Evolutionary conservation across 2,329 filamentous ascomycete species (phyloP), one percentile per base, ranked within the genome.

Genomic region (Penicillium olsonii): DNA sequence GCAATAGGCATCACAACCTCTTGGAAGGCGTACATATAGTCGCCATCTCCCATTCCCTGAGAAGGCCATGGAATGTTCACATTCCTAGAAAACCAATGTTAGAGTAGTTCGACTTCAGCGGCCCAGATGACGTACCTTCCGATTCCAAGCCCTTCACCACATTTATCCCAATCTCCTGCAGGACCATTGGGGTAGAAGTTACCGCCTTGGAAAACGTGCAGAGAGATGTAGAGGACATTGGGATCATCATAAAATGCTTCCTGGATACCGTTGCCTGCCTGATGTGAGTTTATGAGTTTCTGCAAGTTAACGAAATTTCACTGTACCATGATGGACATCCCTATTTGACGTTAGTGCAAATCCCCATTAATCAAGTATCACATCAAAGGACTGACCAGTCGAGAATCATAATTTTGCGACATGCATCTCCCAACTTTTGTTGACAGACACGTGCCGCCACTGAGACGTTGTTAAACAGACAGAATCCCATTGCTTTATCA

Each of bases 11-110:
- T 96, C 37, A 99, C 86, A 29, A 97, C 87, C 67, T 91, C 87
- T 62, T 99, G 92, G 62, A 99, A 99, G 1, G 94, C 94, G 41
- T 90, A 92, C 74, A 99, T 84, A 69, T 99, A 99, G 69, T 99
- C 94, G 4, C 90, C 92, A 69, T 99, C 94, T 1, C 91, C 91
- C 90, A 99, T 96, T 0, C 83, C 84, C 55, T 84, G 78, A 2
- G 75, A 78, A 34, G 75, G 87, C 85, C 85, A 87, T 0, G 84
- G 85, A 45, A 87, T 84, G 60, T 87, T 87, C 52, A 87, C 78
- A 54, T 87, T 87, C 54, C 76, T 79, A n/a, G 47, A 45, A 9
- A 15, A n/a, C 26, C 5, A 31, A n/a, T 27, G 38, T 62, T 15
- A 62, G 54, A 38, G 35, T n/a, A 14, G 31, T 40, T 19, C 12